Percentiles rank a stretch among this genome's conserved stretches.
These are phyloP conservation scores for Solanum hybrid DNA, from an alignment of 305 asterid species.

Conservation along the genomic window DNA sequence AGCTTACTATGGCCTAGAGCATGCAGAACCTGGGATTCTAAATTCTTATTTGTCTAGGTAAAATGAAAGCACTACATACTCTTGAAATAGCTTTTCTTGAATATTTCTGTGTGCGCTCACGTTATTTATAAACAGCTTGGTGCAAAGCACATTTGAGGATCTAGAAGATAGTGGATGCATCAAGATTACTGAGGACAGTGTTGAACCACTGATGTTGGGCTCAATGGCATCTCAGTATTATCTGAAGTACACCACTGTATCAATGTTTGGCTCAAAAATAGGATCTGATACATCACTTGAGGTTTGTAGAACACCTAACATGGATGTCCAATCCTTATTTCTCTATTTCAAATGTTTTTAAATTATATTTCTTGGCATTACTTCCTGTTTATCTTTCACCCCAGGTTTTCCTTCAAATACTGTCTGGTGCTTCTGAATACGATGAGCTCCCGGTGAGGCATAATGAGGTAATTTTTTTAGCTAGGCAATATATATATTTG, in stretches of 20 bases:
- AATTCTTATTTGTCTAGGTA: conserved; percentile 94
- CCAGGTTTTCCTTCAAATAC: conserved; percentile 80
- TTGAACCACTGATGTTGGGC: conserved; percentile 94
- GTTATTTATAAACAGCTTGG: conserved; percentile 47
- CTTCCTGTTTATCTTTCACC: conserved; percentile 9
- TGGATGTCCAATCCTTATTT: background rate
- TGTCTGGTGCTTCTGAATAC: conserved; percentile 93
- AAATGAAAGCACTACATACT: conserved; percentile 1
- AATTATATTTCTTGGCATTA: background rate
- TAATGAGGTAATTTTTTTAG: conserved; percentile 66
- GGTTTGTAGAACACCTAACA: conserved; percentile 36
- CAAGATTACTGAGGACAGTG: conserved; percentile 70
- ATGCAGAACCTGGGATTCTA: conserved; percentile 61
- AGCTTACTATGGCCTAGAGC: conserved; percentile 88
- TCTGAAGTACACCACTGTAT: conserved; percentile 82
- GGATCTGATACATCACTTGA: conserved; percentile 90
- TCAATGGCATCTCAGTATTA: conserved; percentile 92
- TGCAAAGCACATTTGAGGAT: conserved; percentile 80
- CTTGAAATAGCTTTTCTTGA: conserved; percentile 10
- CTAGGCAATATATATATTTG: background rate
- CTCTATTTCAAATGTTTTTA: background rate
- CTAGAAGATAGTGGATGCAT: conserved; percentile 97
- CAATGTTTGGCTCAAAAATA: conserved; percentile 92
- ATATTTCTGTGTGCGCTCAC: conserved; percentile 4
- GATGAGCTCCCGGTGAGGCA: conserved; percentile 99